Evolutionary conservation across 805 yeast genomes (phyloP), one percentile per base, ranked within the genome.

Genomic region (Kazachstania bromeliacearum): DNA sequence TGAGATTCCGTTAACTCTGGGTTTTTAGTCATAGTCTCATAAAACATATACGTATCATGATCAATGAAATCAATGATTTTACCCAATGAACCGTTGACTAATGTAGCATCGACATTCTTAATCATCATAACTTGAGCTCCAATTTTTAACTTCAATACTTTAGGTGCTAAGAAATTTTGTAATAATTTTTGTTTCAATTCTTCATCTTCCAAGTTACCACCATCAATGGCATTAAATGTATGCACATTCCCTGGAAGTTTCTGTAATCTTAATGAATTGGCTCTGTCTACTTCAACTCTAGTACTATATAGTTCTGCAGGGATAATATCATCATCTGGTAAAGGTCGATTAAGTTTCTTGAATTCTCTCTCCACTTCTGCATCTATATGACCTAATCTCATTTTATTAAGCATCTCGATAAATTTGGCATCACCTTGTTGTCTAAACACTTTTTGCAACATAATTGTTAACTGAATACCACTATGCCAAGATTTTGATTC

Each of bases 91-190:
- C 94, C 94, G 59, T 83, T 83, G 8, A 82, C 92, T 33, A 83
- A 62, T 0, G 75, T 68, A 20, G 73, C 79, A 51, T 80, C 89
- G 38, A 77, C 67, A 50, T 83, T 83, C 51, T 82, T 82, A 32
- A 82, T 68, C 67, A 82, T 74, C 89, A 83, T 82, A 1, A 83
- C 94, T 57, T 82, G 92, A 0, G 89, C 85, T 31, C 80, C 80
- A 37, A 69, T 69, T 49, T 81, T 83, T 47, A 83, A 59, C 5
- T 63, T 63, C 10, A 83, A 52, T 25, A 58, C 60, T 25, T 66
- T 62, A 2, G 85, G 83, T 2, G 87, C 82, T 48, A 82, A 56
- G 43, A 80, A 77, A 45, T 75, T 73, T 16, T 67, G 63, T 9
- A 79, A 55, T 17, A 78, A 48, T 35, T 59, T 64, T 33, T 64